phyloP scores from a whole-genome alignment of 495 filamentous ascomycete genomes.

The Corynascus novoguineensis region DNA sequence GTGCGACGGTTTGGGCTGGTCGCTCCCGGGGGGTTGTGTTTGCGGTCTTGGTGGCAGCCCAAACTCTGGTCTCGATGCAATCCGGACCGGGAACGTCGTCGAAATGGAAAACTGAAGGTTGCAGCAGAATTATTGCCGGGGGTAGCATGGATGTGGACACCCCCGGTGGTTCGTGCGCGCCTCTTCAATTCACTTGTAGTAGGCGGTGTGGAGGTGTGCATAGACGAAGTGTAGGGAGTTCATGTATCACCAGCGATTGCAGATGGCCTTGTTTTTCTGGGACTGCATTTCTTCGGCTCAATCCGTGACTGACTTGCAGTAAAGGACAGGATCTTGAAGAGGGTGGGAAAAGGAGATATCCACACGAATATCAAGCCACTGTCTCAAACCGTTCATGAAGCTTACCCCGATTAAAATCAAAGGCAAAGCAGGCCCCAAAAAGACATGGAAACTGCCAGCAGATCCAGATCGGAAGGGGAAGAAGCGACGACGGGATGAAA shows the following conservation, averaged over 20 bases:
- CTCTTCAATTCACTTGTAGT: too few species aligned
- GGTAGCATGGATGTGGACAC: slow-evolving; percentile 14
- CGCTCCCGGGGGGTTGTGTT: background rate
- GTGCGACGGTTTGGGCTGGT: slow-evolving; percentile 3
- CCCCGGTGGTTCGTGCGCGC: background rate
- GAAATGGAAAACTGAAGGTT: background rate
- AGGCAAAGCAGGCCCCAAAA: slow-evolving; percentile 19
- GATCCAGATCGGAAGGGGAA: slow-evolving; percentile 5
- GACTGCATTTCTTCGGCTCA: background rate
- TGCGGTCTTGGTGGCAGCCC: background rate
- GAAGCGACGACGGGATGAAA: slow-evolving; percentile 3
- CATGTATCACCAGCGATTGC: background rate
- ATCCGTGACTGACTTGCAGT: too few species aligned
- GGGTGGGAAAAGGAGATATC: too few species aligned
- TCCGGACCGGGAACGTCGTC: background rate
- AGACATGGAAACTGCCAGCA: slow-evolving; percentile 17
- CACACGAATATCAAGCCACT: background rate
- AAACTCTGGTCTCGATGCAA: background rate
- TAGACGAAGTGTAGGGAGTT: background rate
- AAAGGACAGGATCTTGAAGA: too few species aligned
- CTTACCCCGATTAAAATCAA: slow-evolving; percentile 26
- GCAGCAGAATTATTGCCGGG: slow-evolving; percentile 9
- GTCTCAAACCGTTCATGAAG: slow-evolving; percentile 2
- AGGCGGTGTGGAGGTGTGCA: background rate
- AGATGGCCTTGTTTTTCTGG: background rate